Percentiles rank a stretch among this genome's conserved stretches.
Conservation (phyloP, 2,329 filamentous ascomycete genomes). For the Neofusicoccum umdonicola region DNA sequence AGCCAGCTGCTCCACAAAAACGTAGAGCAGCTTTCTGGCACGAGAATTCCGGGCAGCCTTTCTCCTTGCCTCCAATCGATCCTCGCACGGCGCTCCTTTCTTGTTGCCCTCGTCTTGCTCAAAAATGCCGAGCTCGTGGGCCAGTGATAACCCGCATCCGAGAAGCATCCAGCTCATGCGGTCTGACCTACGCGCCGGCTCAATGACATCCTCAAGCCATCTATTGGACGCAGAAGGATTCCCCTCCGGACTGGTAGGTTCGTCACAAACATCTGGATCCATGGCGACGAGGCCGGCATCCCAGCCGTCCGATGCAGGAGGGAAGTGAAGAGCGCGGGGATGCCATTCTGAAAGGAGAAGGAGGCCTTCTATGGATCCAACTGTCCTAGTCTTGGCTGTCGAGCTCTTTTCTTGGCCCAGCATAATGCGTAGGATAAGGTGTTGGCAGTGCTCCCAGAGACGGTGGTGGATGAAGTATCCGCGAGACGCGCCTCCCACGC, state of each 20-base stretch:
- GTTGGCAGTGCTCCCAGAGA: conserved; percentile 55
- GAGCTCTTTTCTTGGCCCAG: conserved; percentile 54
- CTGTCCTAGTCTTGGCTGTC: conserved; percentile 49
- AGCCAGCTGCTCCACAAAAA: conserved; percentile 53
- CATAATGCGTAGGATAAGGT: conserved; percentile 53
- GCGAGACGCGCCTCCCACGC: conserved; percentile 43
- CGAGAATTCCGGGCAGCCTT: conserved; percentile 32
- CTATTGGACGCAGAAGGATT: conserved; percentile 37
- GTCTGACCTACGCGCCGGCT: conserved; percentile 54
- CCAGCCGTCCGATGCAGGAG: conserved; percentile 55
- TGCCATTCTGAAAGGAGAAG: conserved; percentile 58
- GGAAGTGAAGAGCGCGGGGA: conserved; percentile 54
- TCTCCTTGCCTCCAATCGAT: conserved; percentile 23
- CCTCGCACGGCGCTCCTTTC: neutral
- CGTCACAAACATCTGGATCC: conserved; percentile 38
- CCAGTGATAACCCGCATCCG: conserved; percentile 52
- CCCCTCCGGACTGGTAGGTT: conserved; percentile 32
- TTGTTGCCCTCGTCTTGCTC: conserved; percentile 36
- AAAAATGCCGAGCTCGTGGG: conserved; percentile 54
- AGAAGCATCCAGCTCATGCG: conserved; percentile 62
- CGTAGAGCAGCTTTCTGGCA: conserved; percentile 41
- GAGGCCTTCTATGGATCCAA: conserved; percentile 55
- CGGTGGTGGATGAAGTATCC: conserved; percentile 55
- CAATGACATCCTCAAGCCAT: conserved; percentile 55
- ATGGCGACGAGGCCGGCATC: conserved; percentile 52